Percentiles rank a stretch among this genome's conserved stretches.
Evolutionary conservation across 306 rosid species (phyloP).

Genomic region (Pachyrhizus erosus): DNA sequence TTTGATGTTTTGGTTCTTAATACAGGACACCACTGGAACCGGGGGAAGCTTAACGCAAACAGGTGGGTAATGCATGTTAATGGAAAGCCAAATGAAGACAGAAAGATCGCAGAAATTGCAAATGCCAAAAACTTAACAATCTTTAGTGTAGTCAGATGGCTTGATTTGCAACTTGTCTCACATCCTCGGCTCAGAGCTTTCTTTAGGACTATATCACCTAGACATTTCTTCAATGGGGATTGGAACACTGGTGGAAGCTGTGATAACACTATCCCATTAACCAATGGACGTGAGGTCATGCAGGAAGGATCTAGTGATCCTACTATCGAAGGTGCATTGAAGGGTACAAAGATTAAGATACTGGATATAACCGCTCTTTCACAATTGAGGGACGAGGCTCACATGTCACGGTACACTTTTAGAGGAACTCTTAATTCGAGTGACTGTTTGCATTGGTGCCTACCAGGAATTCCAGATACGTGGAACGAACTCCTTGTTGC

Average conservation of each 20-base stretch:
- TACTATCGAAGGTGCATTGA: slow-evolving; percentile 70
- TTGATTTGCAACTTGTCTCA: slow-evolving; percentile 70
- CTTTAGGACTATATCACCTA: slow-evolving; percentile 89
- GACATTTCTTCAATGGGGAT: slow-evolving; percentile 87
- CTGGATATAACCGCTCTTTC: slow-evolving; percentile 87
- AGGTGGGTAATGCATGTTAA: slow-evolving; percentile 83
- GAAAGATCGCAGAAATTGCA: slow-evolving; percentile 56
- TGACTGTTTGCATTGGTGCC: slow-evolving; percentile 97
- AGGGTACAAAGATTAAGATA: slow-evolving; percentile 77
- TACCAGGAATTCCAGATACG: slow-evolving; percentile 89
- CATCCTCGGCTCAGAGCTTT: slow-evolving; percentile 78
- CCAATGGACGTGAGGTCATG: slow-evolving; percentile 66
- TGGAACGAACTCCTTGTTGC: slow-evolving; percentile 95
- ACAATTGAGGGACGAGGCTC: slow-evolving; percentile 91
- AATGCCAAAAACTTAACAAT: slow-evolving; percentile 82
- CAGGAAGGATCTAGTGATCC: slow-evolving; percentile 72
- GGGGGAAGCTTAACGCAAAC: slow-evolving; percentile 78
- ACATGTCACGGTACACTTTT: slow-evolving; percentile 71
- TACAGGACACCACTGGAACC: slow-evolving; percentile 97
- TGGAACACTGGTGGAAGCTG: slow-evolving; percentile 95
- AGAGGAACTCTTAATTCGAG: slow-evolving; percentile 63
- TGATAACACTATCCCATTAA: slow-evolving; percentile 72
- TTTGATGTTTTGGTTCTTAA: slow-evolving; percentile 88
- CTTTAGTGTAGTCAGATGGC: slow-evolving; percentile 70
- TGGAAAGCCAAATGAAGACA: slow-evolving; percentile 69